These are phyloP conservation scores for Melampsora larici-populina DNA, from an alignment of 1,284 basidiomycete genomes.

Conservation along the genomic window DNA sequence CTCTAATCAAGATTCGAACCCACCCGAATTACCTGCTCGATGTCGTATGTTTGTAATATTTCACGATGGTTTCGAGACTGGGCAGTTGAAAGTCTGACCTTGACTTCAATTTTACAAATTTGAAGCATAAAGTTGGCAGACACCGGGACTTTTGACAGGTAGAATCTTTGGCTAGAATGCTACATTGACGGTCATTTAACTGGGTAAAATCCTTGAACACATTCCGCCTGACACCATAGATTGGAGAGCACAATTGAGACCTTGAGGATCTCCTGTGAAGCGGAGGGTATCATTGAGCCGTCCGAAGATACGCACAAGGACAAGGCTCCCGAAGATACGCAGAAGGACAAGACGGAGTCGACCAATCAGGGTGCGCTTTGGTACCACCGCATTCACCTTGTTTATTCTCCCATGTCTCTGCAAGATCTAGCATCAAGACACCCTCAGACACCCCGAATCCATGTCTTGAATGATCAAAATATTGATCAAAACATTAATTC, in stretches of 20 bases:
- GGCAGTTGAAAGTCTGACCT: constrained; percentile 66
- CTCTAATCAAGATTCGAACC: constrained; percentile 62
- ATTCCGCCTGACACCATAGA: not conserved
- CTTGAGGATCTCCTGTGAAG: not conserved
- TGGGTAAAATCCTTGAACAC: not conserved
- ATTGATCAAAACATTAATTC: too few species aligned
- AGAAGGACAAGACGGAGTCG: not conserved
- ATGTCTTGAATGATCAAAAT: too few species aligned
- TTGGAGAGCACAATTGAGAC: constrained; percentile 11
- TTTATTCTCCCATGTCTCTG: too few species aligned
- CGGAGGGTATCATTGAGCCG: not conserved
- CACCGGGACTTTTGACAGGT: constrained; percentile 85
- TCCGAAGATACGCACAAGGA: not conserved
- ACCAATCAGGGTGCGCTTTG: not conserved
- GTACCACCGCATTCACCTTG: too few species aligned
- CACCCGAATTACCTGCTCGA: constrained; percentile 73
- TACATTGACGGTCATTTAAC: not conserved
- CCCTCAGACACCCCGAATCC: too few species aligned
- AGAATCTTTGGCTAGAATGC: constrained; percentile 35
- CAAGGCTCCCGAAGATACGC: not conserved
- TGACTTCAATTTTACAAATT: not conserved
- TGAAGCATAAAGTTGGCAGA: constrained; percentile 78
- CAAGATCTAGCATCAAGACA: too few species aligned
- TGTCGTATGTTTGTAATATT: constrained; percentile 55
- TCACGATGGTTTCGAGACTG: constrained; percentile 72